These are phyloP conservation scores for Schwanniomyces sp. DNA, from an alignment of 805 yeast species.

Conservation along the genomic window DNA sequence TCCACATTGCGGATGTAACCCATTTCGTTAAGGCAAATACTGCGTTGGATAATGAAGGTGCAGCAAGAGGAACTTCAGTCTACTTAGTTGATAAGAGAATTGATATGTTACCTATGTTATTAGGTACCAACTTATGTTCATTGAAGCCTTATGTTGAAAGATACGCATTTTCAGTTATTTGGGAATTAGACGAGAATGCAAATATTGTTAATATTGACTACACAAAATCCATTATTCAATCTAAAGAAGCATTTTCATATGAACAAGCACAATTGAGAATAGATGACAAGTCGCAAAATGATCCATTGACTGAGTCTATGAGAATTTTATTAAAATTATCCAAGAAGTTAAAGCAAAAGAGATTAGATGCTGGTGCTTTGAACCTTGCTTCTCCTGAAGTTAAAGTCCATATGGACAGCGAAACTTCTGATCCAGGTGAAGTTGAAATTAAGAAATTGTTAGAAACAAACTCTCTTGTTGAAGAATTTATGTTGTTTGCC, in stretches of 20 bases:
- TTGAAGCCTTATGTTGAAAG: constrained; percentile 93
- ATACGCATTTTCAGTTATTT: constrained; percentile 90
- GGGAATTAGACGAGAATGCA: constrained; percentile 92
- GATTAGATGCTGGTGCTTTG: constrained; percentile 94
- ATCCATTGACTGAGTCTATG: constrained; percentile 88
- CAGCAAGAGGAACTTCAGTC: constrained; percentile 95
- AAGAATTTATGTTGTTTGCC: constrained; percentile 97
- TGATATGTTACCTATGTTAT: constrained; percentile 94
- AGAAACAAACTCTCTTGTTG: constrained; percentile 94
- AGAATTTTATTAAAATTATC: constrained; percentile 78
- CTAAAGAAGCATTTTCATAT: constrained; percentile 93
- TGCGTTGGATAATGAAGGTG: constrained; percentile 92
- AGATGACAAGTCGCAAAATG: constrained; percentile 73
- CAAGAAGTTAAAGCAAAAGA: constrained; percentile 75
- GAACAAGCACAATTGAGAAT: constrained; percentile 90
- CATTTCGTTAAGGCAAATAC: constrained; percentile 94
- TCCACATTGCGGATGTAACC: constrained; percentile 98
- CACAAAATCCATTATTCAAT: constrained; percentile 84
- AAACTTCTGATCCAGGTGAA: constrained; percentile 93
- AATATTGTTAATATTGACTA: constrained; percentile 76
- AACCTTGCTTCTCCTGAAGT: constrained; percentile 98
- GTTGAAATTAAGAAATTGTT: constrained; percentile 86
- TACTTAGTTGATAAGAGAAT: constrained; percentile 96
- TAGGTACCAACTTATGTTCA: constrained; percentile 96
- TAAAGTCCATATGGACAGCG: constrained; percentile 94